A percentile compares a stretch with the other conserved stretches of the same genome.
phyloP scores from a whole-genome alignment of 2,329 filamentous ascomycete species.

The Kalmusia sp. region DNA sequence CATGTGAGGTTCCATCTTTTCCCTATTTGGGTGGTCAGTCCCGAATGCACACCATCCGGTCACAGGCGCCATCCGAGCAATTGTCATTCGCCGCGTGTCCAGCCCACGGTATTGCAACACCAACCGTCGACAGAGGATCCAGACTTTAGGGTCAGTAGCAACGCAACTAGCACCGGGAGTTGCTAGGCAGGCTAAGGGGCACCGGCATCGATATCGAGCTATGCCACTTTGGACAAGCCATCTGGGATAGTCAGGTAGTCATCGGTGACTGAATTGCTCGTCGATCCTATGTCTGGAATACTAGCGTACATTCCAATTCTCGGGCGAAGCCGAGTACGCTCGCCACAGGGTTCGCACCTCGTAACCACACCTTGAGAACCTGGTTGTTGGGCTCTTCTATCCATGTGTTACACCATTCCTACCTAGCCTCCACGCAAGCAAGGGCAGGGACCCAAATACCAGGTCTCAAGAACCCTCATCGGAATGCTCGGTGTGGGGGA shows the following conservation, averaged over 20 bases:
- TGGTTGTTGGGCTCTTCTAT: conserved; percentile 38
- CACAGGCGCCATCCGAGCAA: conserved; percentile 9
- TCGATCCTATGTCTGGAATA: not conserved
- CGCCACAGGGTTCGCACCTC: conserved; percentile 24
- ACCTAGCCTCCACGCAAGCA: conserved; percentile 33
- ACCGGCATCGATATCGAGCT: not conserved
- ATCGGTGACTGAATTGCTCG: conserved; percentile 3
- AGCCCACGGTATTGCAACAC: conserved; percentile 9
- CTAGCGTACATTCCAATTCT: conserved; percentile 25
- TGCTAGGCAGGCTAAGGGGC: not conserved
- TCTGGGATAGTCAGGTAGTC: not conserved
- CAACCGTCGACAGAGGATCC: conserved; percentile 1
- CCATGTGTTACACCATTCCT: conserved; percentile 28
- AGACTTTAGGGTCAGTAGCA: not conserved
- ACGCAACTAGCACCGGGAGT: not conserved
- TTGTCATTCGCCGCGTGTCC: conserved; percentile 10
- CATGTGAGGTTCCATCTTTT: conserved; percentile 11
- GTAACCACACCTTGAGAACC: conserved; percentile 32
- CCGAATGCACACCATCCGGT: conserved; percentile 3
- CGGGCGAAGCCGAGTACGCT: conserved; percentile 33
- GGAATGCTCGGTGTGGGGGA: conserved; percentile 34
- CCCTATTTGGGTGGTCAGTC: conserved; percentile 6
- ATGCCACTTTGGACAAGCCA: conserved; percentile 4
- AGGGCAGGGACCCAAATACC: conserved; percentile 37
- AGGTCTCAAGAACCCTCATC: conserved; percentile 34